Conservation (phyloP, 139 green algal species). For the Coelastrella sp. region DNA sequence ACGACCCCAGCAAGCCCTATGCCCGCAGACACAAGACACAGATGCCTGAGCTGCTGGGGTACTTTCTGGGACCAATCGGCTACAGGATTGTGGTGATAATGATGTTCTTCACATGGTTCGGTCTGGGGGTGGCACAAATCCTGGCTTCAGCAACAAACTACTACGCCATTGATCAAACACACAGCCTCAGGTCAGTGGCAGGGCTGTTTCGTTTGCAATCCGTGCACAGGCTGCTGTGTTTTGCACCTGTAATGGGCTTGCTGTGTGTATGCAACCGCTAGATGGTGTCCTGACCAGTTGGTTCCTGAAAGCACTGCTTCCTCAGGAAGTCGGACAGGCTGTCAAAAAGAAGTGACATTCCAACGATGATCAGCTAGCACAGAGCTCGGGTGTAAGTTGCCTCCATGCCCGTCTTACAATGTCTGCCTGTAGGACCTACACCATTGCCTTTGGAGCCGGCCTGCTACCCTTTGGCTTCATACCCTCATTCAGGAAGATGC, state of each 20-base stretch:
- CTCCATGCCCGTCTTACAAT: neutral
- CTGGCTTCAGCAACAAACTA: constrained; percentile 10
- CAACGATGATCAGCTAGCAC: too few relatives aligned
- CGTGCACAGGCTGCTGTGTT: too few relatives aligned
- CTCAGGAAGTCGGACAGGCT: too few relatives aligned
- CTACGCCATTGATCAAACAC: constrained; percentile 1
- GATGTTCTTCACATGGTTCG: constrained; percentile 15
- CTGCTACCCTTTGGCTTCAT: constrained; percentile 17
- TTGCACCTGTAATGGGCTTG: too few relatives aligned
- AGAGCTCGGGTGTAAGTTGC: too few relatives aligned
- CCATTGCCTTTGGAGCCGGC: neutral
- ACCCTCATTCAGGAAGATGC: constrained; percentile 1
- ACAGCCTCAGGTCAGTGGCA: neutral
- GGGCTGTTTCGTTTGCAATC: too few relatives aligned
- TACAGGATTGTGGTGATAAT: neutral
- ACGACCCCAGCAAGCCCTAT: constrained; percentile 4
- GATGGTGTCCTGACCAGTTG: too few relatives aligned
- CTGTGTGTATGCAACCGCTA: too few relatives aligned
- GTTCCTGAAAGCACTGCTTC: too few relatives aligned
- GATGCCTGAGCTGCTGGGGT: constrained; percentile 11
- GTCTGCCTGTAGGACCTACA: neutral
- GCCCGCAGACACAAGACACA: constrained; percentile 5
- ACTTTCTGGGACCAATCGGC: neutral
- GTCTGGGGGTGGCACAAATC: constrained; percentile 2
- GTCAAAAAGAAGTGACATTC: too few relatives aligned